phyloP scores from a whole-genome alignment of 371 early-diverging fungal species.

The Mucor indicus region DNA sequence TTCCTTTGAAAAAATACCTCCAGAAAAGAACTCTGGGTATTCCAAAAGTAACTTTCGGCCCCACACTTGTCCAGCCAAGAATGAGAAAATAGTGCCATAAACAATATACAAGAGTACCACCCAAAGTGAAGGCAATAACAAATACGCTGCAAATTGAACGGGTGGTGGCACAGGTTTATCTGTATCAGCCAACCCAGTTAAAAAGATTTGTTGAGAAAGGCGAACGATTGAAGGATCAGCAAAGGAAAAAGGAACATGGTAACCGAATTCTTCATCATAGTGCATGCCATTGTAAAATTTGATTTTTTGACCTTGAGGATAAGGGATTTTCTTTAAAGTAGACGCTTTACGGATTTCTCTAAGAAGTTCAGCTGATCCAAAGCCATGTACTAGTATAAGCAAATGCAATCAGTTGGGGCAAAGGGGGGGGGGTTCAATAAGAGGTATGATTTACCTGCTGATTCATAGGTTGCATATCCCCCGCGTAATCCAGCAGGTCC shows the following conservation, averaged over 20 bases:
- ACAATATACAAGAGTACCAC: conserved; percentile 32
- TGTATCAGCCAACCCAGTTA: conserved; percentile 28
- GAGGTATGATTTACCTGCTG: conserved; percentile 54
- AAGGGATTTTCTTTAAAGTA: conserved; percentile 42
- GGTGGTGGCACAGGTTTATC: conserved; percentile 43
- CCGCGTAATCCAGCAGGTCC: conserved; percentile 53
- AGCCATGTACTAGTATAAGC: conserved; percentile 43
- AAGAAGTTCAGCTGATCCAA: conserved; percentile 50
- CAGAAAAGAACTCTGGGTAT: conserved; percentile 55
- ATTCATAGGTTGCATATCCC: conserved; percentile 62
- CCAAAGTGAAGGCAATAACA: conserved; percentile 53
- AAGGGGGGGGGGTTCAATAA: too few species aligned
- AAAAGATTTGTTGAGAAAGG: conserved; percentile 52
- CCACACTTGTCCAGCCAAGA: conserved; percentile 49
- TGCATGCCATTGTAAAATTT: conserved; percentile 35
- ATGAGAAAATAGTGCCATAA: conserved; percentile 43
- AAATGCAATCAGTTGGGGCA: too few species aligned
- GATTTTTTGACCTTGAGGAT: conserved; percentile 37
- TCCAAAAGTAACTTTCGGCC: conserved; percentile 57
- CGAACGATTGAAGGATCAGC: conserved; percentile 60
- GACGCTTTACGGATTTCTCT: conserved; percentile 54
- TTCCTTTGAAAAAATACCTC: conserved; percentile 52
- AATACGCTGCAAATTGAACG: conserved; percentile 59
- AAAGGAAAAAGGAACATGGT: conserved; percentile 58
- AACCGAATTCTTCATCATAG: conserved; percentile 51